Conservation (phyloP, 2,329 filamentous ascomycete genomes). For the Atkinsonella texensis region DNA sequence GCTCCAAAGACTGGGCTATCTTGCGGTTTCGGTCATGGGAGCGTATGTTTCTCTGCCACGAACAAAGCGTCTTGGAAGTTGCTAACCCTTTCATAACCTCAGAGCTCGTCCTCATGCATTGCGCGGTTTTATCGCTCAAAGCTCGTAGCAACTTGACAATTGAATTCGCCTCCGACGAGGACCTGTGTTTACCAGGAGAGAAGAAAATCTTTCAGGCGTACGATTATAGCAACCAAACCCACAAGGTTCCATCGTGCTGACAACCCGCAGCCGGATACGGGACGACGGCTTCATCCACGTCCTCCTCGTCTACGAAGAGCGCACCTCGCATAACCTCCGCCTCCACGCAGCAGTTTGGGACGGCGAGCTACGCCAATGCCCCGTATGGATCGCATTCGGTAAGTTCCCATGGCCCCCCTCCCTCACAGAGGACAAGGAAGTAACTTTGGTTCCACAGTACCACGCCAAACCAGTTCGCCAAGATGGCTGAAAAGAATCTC, state of each 20-base stretch:
- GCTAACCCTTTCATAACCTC: background rate
- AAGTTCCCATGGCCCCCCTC: slow-evolving; percentile 11
- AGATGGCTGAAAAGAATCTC: slow-evolving; percentile 37
- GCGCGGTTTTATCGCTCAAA: slow-evolving; percentile 45
- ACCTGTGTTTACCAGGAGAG: slow-evolving; percentile 37
- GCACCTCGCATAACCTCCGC: slow-evolving; percentile 33
- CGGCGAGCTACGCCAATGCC: slow-evolving; percentile 41
- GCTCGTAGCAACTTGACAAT: slow-evolving; percentile 33
- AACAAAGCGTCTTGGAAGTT: background rate
- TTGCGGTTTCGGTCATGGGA: slow-evolving; percentile 50
- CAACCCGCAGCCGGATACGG: slow-evolving; percentile 34
- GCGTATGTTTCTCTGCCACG: slow-evolving; percentile 25
- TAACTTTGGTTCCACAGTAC: slow-evolving; percentile 27
- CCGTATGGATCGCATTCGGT: slow-evolving; percentile 55
- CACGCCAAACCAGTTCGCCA: slow-evolving; percentile 34
- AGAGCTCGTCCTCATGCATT: slow-evolving; percentile 51
- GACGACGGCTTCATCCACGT: slow-evolving; percentile 43
- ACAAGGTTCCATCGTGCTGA: background rate
- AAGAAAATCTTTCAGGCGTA: slow-evolving; percentile 45
- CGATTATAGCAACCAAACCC: slow-evolving; percentile 10
- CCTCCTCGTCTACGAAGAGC: slow-evolving; percentile 42
- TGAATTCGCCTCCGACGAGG: slow-evolving; percentile 27
- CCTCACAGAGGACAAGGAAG: background rate
- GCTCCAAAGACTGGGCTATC: slow-evolving; percentile 40
- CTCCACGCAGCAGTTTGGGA: slow-evolving; percentile 45